These are phyloP conservation scores for Asterochloris sp. DNA, from an alignment of 139 green algal species.

Conservation along the genomic window DNA sequence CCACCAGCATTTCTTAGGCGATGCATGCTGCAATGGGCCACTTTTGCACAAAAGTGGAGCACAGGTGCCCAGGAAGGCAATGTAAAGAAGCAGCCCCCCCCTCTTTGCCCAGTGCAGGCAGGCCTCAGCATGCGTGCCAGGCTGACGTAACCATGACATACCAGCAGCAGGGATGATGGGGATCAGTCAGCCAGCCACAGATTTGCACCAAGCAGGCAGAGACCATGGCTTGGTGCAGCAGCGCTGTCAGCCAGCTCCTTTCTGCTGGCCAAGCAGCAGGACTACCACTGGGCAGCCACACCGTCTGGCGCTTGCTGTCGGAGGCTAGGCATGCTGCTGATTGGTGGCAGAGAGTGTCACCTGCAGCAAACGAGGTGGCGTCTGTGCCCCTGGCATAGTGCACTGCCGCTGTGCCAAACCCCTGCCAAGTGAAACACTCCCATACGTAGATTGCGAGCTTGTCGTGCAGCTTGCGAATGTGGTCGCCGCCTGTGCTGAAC, in stretches of 20 bases:
- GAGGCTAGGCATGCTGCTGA: neutral
- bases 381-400: slow-evolving; percentile 8
- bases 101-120: neutral
- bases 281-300: neutral
- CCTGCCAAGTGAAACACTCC: slow-evolving; percentile 6
- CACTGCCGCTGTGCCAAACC: neutral
- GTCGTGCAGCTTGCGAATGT: slow-evolving; percentile 13
- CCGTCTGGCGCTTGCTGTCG: neutral
- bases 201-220: neutral
- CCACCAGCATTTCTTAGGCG: too few relatives aligned
- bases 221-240: neutral
- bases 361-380: slow-evolving; percentile 10
- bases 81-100: neutral
- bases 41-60: too few relatives aligned
- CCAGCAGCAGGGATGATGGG: neutral
- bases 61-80: neutral
- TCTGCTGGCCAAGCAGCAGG: neutral
- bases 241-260: neutral
- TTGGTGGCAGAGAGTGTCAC: neutral
- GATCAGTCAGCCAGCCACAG: neutral
- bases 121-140: neutral
- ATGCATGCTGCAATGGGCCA: too few relatives aligned
- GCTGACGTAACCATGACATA: neutral
- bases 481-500: slow-evolving; percentile 9
- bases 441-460: slow-evolving; percentile 14